These are phyloP conservation scores for Cyclocybe aegerita DNA, from an alignment of 768 basidiomycete species.

Conservation along the genomic window DNA sequence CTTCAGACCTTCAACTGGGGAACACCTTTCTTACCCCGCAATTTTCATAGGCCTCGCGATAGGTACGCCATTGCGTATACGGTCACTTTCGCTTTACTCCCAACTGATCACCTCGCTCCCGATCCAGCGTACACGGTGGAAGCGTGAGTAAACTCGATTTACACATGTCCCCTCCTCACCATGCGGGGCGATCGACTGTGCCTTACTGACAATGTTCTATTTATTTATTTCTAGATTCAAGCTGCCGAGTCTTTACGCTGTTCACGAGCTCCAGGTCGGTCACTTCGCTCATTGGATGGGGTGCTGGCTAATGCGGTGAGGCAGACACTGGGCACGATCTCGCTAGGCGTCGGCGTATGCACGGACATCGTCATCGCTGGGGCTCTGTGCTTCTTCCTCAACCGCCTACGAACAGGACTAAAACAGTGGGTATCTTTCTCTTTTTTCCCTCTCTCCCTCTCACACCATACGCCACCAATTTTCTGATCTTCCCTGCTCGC, in stretches of 20 bases:
- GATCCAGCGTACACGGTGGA: constrained; percentile 43
- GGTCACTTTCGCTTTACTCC: background rate
- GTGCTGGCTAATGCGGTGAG: background rate
- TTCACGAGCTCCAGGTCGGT: constrained; percentile 46
- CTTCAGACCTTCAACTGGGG: background rate
- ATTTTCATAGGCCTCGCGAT: constrained; percentile 33
- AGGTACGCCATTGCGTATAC: constrained; percentile 24
- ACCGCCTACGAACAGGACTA: constrained; percentile 54
- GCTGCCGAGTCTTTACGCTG: constrained; percentile 40
- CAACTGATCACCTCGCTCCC: constrained; percentile 3
- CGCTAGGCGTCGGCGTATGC: constrained; percentile 50
- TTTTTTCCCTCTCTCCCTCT: background rate
- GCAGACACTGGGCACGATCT: constrained; percentile 49
- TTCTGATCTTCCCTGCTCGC: background rate
- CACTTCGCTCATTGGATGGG: background rate
- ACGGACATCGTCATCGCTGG: constrained; percentile 62
- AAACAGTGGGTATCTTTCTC: constrained; percentile 29
- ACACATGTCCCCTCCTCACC: too few relatives aligned
- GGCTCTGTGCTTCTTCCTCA: constrained; percentile 60
- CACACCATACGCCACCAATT: background rate
- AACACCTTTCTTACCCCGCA: background rate
- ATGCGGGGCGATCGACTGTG: too few relatives aligned
- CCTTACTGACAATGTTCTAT: background rate
- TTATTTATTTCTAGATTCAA: constrained; percentile 31
- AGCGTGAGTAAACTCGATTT: constrained; percentile 32